Evolutionary conservation across 106 monocot genomes (phyloP), one percentile per base, ranked within the genome.

Genomic region (Dendrobium officinale): DNA sequence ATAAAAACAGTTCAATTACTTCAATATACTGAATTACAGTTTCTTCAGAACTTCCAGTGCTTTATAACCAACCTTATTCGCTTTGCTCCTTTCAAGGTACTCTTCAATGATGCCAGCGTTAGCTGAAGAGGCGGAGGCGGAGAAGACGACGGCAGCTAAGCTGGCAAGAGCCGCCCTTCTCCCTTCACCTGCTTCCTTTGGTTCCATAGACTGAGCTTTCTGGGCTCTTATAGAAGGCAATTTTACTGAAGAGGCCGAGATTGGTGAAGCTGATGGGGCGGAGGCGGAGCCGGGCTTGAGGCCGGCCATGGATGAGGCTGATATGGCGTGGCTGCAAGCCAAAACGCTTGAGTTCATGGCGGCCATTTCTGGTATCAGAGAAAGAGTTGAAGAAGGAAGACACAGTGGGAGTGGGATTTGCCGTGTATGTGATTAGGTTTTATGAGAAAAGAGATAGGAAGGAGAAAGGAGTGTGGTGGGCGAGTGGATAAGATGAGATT

Each of bases 21-120:
- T 75, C 13, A 45, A 45, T 8, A 44, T 2, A 77, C 24, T 3
- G 26, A 54, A 54, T 24, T 77, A 24, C 48, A 54, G 2, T 19
- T 51, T 26, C 16, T 17, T 33, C 2, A 4, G 51, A 51, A 15
- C 51, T 51, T 51, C 10, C 51, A 51, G 51, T 13, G 10, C 51
- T 51, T 16, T 33, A 59, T 4, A 55, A 22, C 75, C 16, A n/a
- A 98, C 98, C 92, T 98, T 98, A 89, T 95, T 98, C 51, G 92
- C 98, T 75, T 95, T 92, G 89, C 92, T 95, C 85, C 85, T 99
- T 89, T 99, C 98, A 49, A 99, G 90, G 67, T 95, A 99, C n/a
- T 92, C 92, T 2, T 92, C 98, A 20, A 99, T 76, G 88, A 99
- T 42, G 19, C 91, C 81, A 51, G 98, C 95, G 40, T 93, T 87